Evolutionary conservation across 140 eudicot genomes (phyloP).

Genomic region (Artemisia princeps): DNA sequence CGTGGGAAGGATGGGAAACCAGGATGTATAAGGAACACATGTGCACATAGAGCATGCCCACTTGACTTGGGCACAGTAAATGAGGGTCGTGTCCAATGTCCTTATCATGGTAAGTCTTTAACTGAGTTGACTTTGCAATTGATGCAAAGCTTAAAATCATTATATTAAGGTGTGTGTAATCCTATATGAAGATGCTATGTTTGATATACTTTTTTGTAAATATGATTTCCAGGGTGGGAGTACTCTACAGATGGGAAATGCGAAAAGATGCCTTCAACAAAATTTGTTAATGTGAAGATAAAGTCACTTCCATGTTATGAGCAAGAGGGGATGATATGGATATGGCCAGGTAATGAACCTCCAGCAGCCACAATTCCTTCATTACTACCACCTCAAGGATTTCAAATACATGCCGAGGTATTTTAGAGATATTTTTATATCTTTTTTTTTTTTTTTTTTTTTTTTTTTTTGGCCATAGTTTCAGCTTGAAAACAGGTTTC

Average conservation of each 20-base stretch:
- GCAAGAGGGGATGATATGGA: conserved; percentile 96
- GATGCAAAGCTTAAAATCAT: not conserved
- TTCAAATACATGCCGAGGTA: conserved; percentile 96
- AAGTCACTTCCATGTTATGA: conserved; percentile 79
- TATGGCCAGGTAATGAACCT: conserved; percentile 96
- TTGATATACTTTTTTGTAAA: conserved; percentile 9
- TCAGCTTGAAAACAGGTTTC: not conserved
- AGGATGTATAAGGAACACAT: conserved; percentile 88
- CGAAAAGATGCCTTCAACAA: conserved; percentile 97
- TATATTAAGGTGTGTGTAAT: not conserved
- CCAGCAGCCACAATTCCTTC: conserved; percentile 74
- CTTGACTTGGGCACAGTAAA: conserved; percentile 84
- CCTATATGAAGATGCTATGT: conserved; percentile 17
- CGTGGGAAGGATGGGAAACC: conserved; percentile 97
- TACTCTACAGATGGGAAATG: conserved; percentile 88
- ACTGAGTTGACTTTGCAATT: not conserved
- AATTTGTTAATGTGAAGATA: conserved; percentile 64
- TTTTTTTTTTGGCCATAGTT: conserved; percentile 6
- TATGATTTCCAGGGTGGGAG: conserved; percentile 67
- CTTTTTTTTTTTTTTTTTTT: conserved; percentile 15
- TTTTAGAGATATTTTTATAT: not conserved
- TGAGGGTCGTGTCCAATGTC: conserved; percentile 96
- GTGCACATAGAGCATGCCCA: conserved; percentile 99
- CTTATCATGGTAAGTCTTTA: conserved; percentile 73
- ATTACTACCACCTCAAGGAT: conserved; percentile 78